Evolutionary conservation across 2,329 filamentous ascomycete genomes (phyloP), one percentile per base, ranked within the genome.

Genomic region (Xylariaceae sp.): DNA sequence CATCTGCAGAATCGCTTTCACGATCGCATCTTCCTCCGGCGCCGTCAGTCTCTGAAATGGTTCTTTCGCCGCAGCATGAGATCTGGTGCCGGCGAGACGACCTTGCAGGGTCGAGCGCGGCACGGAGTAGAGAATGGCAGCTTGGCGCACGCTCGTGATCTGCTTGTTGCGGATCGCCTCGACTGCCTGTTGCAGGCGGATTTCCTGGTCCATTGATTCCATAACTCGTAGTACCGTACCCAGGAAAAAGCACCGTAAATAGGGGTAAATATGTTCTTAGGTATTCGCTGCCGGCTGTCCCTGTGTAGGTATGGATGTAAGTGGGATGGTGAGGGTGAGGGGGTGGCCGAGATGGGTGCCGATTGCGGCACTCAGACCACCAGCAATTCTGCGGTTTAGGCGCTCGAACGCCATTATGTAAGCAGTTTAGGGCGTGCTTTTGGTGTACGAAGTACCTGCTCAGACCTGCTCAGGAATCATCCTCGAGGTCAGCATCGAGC

Each of bases 51-150:
- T 17, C 34, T 53, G 51, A 13, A 41, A 34, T 1, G 51, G 51
- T 17, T 53, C 51, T 7, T 53, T 53, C 0, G 51, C 51, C n/a
- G 39, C 51, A 11, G 51, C 51, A 41, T 53, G 51, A 4, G 51
- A 39, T 9, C 37, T 53, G n/a, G 37, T 39, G 11, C 51, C 51
- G 10, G 51, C 13, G 7, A 53, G 51, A 15, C 51, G 51, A 9
- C 51, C 51, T 4, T 53, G 51, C 4, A 53, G 51, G n/a, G 51
- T 53, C 6, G 51, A 53, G 34, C 51, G 51, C 17, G 51, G 51
- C n/a, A 53, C 51, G 6, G 13, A 15, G 51, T 39, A 53, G 4
- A 53, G 35, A 18, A 53, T 41, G 37, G 51, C 51, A 23, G 51
- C 51, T 35, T 53, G 34, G 17, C 51, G 51, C 13, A 53, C 51